phyloP scores from a whole-genome alignment of 1,284 basidiomycete genomes.

The Trametes sp. region DNA sequence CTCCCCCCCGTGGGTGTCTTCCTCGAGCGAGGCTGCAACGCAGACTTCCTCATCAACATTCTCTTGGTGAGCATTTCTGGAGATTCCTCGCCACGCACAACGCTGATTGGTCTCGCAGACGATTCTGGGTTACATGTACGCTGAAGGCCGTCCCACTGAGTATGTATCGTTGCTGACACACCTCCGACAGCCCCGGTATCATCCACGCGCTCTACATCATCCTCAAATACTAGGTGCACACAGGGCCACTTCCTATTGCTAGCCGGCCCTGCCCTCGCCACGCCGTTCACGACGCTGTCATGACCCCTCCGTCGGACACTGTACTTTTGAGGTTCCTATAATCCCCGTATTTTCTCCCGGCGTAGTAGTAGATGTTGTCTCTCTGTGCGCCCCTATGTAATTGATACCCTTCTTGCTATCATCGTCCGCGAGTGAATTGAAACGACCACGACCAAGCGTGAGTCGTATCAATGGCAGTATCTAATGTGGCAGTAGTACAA shows the following conservation, averaged over 20 bases:
- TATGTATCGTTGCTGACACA: conserved; percentile 33
- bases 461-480: background rate
- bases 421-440: no score
- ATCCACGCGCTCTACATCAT: conserved; percentile 83
- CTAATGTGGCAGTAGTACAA: conserved; percentile 8
- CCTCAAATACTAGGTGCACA: conserved; percentile 54
- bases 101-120: conserved; percentile 47
- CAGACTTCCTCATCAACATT: conserved; percentile 78
- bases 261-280: conserved; percentile 5
- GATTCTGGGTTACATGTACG: conserved; percentile 73
- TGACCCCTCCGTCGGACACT: conserved; percentile 18
- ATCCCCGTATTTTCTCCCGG: conserved; percentile 16
- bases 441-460: no score
- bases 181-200: conserved; percentile 66
- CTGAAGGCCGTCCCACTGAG: no score
- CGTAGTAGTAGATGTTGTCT: conserved; percentile 26
- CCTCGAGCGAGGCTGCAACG: conserved; percentile 77
- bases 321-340: conserved; percentile 25
- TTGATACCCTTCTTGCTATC: conserved; percentile 6
- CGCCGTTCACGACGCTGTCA: conserved; percentile 20
- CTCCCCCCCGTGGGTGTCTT: conserved; percentile 84
- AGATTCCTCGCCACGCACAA: background rate
- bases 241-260: background rate
- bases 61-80: conserved; percentile 50
- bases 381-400: conserved; percentile 6